Base-by-base conservation (phyloP, 257 asterid genomes). In the Solanum bulbocastanum region DNA sequence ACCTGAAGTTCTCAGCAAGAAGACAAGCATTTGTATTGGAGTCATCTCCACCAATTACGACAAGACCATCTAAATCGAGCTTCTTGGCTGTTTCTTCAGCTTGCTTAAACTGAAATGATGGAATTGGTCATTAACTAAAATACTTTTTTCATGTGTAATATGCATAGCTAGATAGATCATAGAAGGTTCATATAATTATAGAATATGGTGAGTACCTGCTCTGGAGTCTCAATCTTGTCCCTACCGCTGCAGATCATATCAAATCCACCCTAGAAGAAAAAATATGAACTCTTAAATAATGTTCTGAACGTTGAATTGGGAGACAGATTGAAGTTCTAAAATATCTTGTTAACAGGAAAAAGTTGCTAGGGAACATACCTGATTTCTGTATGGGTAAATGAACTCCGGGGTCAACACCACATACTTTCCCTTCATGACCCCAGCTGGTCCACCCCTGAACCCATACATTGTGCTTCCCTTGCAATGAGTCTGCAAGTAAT, bases 161-260 rank as follows among this genome's bases (percentile, higher is more conserved):
- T 16, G 44, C 11, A 46, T 8, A 69, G 74, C 66, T 3, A 82
- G 32, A 46, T n/a, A 11, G 27, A 39, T n/a, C 46, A 8, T 25
- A 32, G 42, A 44, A 33, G 6, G 44, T 22, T 20, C 72, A 15
- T 27, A 79, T 44, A 44, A 25, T 44, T 68, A 76, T 37, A 69
- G 65, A 44, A 90, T 40, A 33, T 30, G 88, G 83, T 15, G 5
- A 74, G 37, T 56, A 97, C 99, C 96, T 97, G 99, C 73, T 97
- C 99, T 82, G 99, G 99, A 87, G 98, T 97, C 92, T 97, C 99
- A 89, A 97, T 97, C 93, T 96, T 97, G 96, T 97, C 99, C 92
- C 99, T 93, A 85, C 99, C 99, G 87, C 99, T 97, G 91, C 96
- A 90, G 78, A 96, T 97, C 99, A 97, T 96, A 91, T 97, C 99